These are phyloP conservation scores for Apiospora phragmitis DNA, from an alignment of 2,329 filamentous ascomycete species.

Conservation along the genomic window DNA sequence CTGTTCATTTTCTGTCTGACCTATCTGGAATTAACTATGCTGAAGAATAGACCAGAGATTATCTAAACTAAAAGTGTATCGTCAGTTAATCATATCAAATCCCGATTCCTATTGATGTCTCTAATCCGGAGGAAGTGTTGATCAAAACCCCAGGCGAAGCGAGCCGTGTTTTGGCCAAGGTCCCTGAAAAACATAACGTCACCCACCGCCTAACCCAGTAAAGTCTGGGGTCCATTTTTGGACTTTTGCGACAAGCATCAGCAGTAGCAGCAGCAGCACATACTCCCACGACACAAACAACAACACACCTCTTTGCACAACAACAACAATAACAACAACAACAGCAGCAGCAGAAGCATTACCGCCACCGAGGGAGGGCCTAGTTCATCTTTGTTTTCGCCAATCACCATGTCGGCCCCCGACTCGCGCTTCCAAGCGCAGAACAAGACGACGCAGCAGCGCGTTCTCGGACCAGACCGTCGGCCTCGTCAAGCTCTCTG, in stretches of 20 bases:
- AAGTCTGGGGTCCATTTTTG: not conserved
- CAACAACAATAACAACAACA: too few species aligned
- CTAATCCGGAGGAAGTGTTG: not conserved
- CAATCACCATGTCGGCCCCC: slow-evolving; percentile 23
- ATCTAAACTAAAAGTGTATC: not conserved
- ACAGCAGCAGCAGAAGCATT: too few species aligned
- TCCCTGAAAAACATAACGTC: slow-evolving; percentile 7
- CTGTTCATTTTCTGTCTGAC: not conserved
- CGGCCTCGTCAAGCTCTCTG: slow-evolving; percentile 85
- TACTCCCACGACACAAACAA: not conserved
- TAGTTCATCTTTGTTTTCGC: too few species aligned
- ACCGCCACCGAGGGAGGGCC: not conserved
- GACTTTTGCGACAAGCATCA: not conserved
- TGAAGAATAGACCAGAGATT: not conserved
- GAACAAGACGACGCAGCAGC: slow-evolving; percentile 74
- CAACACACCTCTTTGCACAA: too few species aligned
- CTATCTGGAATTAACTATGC: not conserved
- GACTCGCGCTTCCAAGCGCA: slow-evolving; percentile 71
- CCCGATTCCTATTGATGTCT: not conserved
- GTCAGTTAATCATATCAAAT: not conserved
- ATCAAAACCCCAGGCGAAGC: not conserved
- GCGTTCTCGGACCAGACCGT: slow-evolving; percentile 87
- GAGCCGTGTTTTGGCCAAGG: not conserved
- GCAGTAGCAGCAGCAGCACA: not conserved
- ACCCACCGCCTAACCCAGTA: slow-evolving; percentile 7